Evolutionary conservation across 768 basidiomycete genomes (phyloP), one percentile per base, ranked within the genome.

Genomic region (Agrocybe pediades): DNA sequence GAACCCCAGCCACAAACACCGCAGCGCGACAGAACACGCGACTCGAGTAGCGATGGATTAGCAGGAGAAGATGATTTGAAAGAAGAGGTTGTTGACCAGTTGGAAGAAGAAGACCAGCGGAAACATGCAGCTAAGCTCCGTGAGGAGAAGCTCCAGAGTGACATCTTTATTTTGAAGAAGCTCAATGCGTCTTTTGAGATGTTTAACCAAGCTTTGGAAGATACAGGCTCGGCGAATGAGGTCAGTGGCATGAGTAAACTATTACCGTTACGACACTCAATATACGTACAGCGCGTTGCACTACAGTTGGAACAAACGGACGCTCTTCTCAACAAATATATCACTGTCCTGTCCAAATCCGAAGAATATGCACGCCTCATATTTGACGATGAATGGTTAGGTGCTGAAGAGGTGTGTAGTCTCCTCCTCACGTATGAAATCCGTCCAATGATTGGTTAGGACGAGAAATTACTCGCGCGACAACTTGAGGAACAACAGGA

Each of bases 311-410:
- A 77, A 43, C 82, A 91, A 58, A 92, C 90, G 0, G 84, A 92
- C 61, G 81, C 79, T 1, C 71, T 92, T 52, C 71, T 92, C 54
- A 85, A 89, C 68, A 88, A 84, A 76, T 92, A 92, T 64, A 80
- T 88, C 40, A 72, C 70, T 39, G 82, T 90, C 43, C 72, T 92
- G 17, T 79, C 82, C 5, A 85, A 82, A 65, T 88, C 89, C 2
- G 90, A 91, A 67, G 78, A 82, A 13, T 77, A 82, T 55, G 73
- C 88, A 2, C 80, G 80, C 25, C 68, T 92, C 53, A 82, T 92
- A 16, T 84, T 91, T 55, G 90, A 92, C 64, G 86, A 90, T 55
- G 72, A 81, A 53, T 92, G 88, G 88, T 72, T 80, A 49, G 90
- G 90, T 2, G 87, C 84, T 33, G 86, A 88, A 56, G 82, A 75